Evolutionary conservation across 2,329 filamentous ascomycete genomes (phyloP), one percentile per base, ranked within the genome.

Genomic region (Neonectria neomacrospora): DNA sequence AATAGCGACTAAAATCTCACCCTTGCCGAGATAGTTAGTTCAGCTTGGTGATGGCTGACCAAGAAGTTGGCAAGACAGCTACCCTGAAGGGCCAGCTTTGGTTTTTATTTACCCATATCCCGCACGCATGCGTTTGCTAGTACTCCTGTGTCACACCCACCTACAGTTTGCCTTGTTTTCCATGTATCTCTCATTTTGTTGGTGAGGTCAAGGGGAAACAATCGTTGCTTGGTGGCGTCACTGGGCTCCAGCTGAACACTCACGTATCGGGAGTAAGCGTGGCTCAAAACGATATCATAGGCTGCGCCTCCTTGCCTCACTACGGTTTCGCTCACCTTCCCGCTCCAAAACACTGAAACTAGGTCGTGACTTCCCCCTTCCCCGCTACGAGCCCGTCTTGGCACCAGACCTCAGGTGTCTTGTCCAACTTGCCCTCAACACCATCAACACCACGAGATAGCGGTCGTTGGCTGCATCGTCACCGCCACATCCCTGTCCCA

Each of bases 1-100:
- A 37, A 53, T 59, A 53, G 48, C 48, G 50, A 34, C 60, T 62
- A 62, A 62, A 62, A 58, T 62, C 60, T 62, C 60, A 62, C 60
- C 55, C 14, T 18, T 22, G 16, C 28, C n/a, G n/a, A 50, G 28
- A 41, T 10, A 20, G n/a, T n/a, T n/a, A n/a, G n/a, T n/a, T n/a
- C n/a, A 18, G 30, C 37, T 37, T n/a, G 34, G 34, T 37, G 34
- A 37, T 37, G 34, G 34, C 18, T 41, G 37, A 11, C 37, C 37
- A 41, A 18, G 32, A 14, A 9, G 45, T 20, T 16, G 42, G 37
- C 55, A 44, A 44, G 22, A 18, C 18, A n/a, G 23, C 52, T 30
- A 45, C 59, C 59, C 59, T 61, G 23, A 47, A 57, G 45, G 41
- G 10, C 5, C n/a, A 20, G n/a, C 37, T 41, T 37, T 54, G 14